Percentiles rank a stretch among this genome's conserved stretches.
These are phyloP conservation scores for Phaffomyces thermotolerans DNA, from an alignment of 805 yeast genomes.

Conservation along the genomic window DNA sequence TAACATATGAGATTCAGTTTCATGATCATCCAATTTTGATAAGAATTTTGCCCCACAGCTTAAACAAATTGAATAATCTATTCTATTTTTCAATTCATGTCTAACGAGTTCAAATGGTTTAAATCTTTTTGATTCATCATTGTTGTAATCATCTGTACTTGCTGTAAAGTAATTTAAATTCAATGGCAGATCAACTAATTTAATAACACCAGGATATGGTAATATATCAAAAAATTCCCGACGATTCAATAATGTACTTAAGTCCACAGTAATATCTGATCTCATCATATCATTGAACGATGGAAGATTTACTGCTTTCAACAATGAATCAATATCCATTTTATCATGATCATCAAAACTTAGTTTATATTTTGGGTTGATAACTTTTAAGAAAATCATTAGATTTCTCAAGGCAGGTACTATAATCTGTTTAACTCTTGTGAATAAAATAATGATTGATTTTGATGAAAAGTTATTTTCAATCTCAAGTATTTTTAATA, in stretches of 20 bases:
- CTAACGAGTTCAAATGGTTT: not conserved
- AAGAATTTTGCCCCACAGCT: constrained; percentile 37
- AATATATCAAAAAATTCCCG: not conserved
- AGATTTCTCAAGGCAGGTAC: constrained; percentile 16
- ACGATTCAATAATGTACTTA: not conserved
- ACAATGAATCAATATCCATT: constrained; percentile 7
- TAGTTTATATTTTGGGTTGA: constrained; percentile 12
- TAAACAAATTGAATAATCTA: constrained; percentile 39
- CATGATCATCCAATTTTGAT: constrained; percentile 22
- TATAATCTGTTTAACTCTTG: constrained; percentile 6
- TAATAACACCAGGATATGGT: constrained; percentile 46
- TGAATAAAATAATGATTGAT: not conserved
- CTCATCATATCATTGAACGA: constrained; percentile 1
- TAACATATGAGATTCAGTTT: constrained; percentile 26
- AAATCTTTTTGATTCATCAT: not conserved
- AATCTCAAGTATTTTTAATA: too few relatives aligned
- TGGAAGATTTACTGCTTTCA: constrained; percentile 9
- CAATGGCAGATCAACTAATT: constrained; percentile 45
- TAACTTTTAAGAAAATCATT: constrained; percentile 16
- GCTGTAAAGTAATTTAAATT: constrained; percentile 33
- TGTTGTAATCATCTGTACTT: constrained; percentile 15
- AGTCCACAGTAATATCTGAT: not conserved
- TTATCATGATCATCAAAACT: constrained; percentile 1
- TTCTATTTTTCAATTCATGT: constrained; percentile 18
- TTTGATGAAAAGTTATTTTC: not conserved